phyloP scores from a whole-genome alignment of 2,329 filamentous ascomycete species.

The Tolypocladium ophioglossoides region DNA sequence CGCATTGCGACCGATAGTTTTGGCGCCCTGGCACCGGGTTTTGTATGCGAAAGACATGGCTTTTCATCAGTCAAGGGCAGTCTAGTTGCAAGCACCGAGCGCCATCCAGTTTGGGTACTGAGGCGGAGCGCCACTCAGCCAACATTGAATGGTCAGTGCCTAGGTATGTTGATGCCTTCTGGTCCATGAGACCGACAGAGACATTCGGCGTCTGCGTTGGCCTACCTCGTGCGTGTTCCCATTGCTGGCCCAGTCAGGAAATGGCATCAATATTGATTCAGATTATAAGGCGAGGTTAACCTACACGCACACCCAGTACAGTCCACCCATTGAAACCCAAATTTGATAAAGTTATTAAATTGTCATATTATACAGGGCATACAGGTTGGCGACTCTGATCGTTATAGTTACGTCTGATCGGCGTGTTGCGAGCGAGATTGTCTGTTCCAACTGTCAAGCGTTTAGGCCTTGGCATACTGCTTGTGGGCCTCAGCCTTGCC shows the following conservation, averaged over 20 bases:
- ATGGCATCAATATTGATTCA: no score
- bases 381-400: neutral
- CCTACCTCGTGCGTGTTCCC: no score
- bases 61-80: no score
- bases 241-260: no score
- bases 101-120: no score
- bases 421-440: neutral
- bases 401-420: neutral
- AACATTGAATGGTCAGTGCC: no score
- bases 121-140: neutral
- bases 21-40: no score
- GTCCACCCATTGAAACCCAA: neutral
- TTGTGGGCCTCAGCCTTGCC: slow-evolving; percentile 32
- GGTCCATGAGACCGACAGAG: no score
- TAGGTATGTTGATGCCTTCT: no score
- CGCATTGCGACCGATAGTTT: neutral
- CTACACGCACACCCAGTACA: neutral
- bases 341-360: neutral
- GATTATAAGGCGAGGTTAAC: no score
- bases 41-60: neutral
- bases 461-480: slow-evolving; percentile 21
- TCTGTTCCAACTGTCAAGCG: neutral
- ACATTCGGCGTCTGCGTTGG: no score
- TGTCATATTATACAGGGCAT: neutral
- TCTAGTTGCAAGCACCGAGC: neutral